Base-by-base conservation (phyloP, 1,139 yeast species). In the Geotrichum histeridarum region DNA sequence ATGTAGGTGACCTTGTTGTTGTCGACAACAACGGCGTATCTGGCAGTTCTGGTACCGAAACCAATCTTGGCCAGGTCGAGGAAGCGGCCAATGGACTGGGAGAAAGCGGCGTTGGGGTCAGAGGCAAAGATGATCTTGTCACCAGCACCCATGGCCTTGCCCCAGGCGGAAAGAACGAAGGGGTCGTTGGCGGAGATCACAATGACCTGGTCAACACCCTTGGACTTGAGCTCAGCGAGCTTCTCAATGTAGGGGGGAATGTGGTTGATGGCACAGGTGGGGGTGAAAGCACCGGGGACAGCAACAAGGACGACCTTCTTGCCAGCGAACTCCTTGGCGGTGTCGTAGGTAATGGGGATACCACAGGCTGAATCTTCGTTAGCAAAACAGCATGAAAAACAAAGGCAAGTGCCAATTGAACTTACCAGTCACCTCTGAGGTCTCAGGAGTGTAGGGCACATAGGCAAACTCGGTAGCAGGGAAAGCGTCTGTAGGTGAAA, bases 261-360 rank as follows among this genome's bases (percentile, higher is more conserved):
- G 71, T 90, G 96, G 62, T 78, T 75, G 61, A 81, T 86, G 38
- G 93, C 81, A 73, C 96, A 89, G 6, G 95, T 83, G 61, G 95
- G 95, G 38, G 96, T 86, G 77, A 88, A 89, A 27, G 96, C 95
- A 60, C 95, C 95, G 59, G 96, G 96, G 31, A 87, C 94, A 56
- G 88, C 79, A 42, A 91, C 88, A 63, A 88, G 75, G 43, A 86
- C 81, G 46, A 86, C 77, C 61, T 77, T 80, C 69, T 78, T 78
- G 60, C 77, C 78, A 38, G 70, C 75, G 63, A 70, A 70, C 61
- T 77, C 73, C 66, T 74, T 73, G 57, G 75, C 73, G 57, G 83
- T 74, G 63, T 81, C 79, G 59, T 77, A 74, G 35, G 71, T 72
- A 42, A 71, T 66, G 47, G 90, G 90, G 48, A 71, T 70, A 50